Evolutionary conservation across 2,329 filamentous ascomycete genomes (phyloP).

Genomic region (Shiraia sp.): DNA sequence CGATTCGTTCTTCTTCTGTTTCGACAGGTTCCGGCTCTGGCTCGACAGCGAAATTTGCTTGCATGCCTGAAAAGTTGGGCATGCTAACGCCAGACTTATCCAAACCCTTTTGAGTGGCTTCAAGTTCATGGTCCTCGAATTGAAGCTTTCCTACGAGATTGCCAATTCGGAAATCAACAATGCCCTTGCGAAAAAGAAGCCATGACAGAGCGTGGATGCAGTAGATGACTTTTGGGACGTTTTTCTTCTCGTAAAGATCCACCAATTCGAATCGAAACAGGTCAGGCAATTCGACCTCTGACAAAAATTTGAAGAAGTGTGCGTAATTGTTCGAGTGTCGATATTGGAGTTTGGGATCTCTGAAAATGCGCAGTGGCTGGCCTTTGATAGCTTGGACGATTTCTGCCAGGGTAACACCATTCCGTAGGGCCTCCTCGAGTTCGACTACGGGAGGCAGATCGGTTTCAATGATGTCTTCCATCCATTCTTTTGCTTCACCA

Average conservation of each 20-base stretch:
- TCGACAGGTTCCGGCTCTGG: conserved; percentile 76
- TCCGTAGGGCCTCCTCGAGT: conserved; percentile 86
- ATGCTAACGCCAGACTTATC: conserved; percentile 94
- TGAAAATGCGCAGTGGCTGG: conserved; percentile 79
- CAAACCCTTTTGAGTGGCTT: conserved; percentile 94
- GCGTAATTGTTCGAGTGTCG: conserved; percentile 98
- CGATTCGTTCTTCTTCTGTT: conserved; percentile 85
- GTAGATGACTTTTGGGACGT: conserved; percentile 98
- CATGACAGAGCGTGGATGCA: conserved; percentile 97
- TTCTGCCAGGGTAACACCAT: conserved; percentile 93
- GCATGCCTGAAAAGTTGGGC: conserved; percentile 98
- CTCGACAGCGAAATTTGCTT: conserved; percentile 90
- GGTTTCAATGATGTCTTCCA: conserved; percentile 85
- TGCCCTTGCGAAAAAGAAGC: conserved; percentile 93
- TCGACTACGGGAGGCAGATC: conserved; percentile 90
- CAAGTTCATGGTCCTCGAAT: conserved; percentile 96
- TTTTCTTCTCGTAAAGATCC: conserved; percentile 99
- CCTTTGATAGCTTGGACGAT: conserved; percentile 86
- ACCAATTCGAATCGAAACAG: conserved; percentile 97
- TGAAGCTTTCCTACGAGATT: conserved; percentile 95
- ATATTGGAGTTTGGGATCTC: conserved; percentile 82
- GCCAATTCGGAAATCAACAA: conserved; percentile 93
- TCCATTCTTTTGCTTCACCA: conserved; percentile 98
- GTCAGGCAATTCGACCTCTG: conserved; percentile 89
- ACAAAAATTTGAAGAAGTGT: conserved; percentile 90